Evolutionary conservation across 2,329 filamentous ascomycete species (phyloP).

Genomic region (Penicillium digitatum): DNA sequence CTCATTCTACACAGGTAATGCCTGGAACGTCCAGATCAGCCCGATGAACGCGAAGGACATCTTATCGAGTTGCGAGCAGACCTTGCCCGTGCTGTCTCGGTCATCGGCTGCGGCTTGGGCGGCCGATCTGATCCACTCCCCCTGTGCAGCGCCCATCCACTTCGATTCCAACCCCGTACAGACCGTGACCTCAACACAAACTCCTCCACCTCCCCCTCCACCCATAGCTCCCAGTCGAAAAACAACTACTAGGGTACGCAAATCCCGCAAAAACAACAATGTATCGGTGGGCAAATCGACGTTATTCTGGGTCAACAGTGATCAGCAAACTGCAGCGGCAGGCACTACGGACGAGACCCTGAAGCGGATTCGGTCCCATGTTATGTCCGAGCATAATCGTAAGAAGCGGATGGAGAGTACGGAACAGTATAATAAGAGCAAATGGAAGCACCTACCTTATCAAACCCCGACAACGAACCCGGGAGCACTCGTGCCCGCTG

Average conservation of each 20-base stretch:
- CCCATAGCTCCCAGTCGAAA: constrained; percentile 12
- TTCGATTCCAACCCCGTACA: constrained; percentile 1
- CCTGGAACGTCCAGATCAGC: not conserved
- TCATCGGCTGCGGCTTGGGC: constrained; percentile 18
- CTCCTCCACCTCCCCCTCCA: constrained; percentile 6
- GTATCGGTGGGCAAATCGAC: constrained; percentile 31
- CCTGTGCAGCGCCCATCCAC: constrained; percentile 8
- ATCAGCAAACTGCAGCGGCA: constrained; percentile 36
- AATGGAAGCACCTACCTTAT: constrained; percentile 38
- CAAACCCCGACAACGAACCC: constrained; percentile 29
- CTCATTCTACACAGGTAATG: not conserved
- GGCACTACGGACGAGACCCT: constrained; percentile 39
- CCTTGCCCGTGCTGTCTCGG: constrained; percentile 29
- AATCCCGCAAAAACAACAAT: constrained; percentile 34
- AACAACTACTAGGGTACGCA: constrained; percentile 32
- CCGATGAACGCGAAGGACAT: constrained; percentile 32
- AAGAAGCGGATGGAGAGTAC: constrained; percentile 41
- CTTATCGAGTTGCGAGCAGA: constrained; percentile 23
- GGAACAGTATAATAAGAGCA: constrained; percentile 38
- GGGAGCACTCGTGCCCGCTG: constrained; percentile 8
- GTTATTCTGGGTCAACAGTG: constrained; percentile 41
- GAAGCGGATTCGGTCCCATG: constrained; percentile 43
- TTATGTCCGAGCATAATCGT: constrained; percentile 43
- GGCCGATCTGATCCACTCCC: constrained; percentile 15
- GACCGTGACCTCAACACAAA: not conserved